Evolutionary conservation across 345 rosid species (phyloP).

Genomic region (Alliaria petiolata): DNA sequence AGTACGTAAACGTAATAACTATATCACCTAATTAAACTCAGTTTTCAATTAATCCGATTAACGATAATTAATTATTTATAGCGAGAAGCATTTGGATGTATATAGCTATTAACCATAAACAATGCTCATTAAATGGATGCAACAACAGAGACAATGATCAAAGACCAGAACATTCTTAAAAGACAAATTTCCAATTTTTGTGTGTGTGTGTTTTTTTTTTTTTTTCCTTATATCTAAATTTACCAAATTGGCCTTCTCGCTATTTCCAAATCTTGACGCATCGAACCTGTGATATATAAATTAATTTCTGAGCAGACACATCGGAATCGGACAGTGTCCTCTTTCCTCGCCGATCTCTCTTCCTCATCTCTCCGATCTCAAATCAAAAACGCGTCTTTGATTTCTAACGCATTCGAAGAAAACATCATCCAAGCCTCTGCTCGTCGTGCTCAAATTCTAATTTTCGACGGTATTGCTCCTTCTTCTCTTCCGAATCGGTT

Average conservation of each 20-base stretch:
- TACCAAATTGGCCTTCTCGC: conserved; percentile 18
- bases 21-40: neutral
- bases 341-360: conserved; percentile 32
- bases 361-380: conserved; percentile 29
- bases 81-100: no score
- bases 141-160: conserved; percentile 21
- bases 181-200: neutral
- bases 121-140: neutral
- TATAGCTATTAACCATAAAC: no score
- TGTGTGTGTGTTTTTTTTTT: no score
- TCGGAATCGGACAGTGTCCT: conserved; percentile 33
- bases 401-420: neutral
- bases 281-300: neutral
- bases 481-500: neutral
- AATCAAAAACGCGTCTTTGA: neutral
- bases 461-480: neutral
- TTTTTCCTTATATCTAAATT: neutral
- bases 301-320: conserved; percentile 11
- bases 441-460: neutral
- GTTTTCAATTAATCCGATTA: neutral
- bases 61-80: neutral
- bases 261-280: conserved; percentile 34
- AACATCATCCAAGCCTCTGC: conserved; percentile 14
- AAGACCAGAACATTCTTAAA: conserved; percentile 27
- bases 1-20: no score